A percentile compares a stretch with the other conserved stretches of the same genome.
phyloP scores from a whole-genome alignment of 2,329 filamentous ascomycete species.

The Nothophoma quercina region DNA sequence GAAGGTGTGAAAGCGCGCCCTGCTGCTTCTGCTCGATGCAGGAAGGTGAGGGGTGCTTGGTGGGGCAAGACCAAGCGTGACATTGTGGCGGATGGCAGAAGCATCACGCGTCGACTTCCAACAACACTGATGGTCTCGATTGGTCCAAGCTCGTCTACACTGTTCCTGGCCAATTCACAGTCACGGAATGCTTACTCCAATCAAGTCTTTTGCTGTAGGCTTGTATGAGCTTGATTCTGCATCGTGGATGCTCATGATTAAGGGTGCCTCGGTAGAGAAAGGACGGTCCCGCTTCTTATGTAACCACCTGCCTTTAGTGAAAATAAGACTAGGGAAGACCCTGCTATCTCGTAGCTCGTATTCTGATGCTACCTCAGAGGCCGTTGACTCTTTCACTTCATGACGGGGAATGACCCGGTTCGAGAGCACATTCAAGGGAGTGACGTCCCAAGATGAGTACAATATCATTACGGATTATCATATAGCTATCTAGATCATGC shows the following conservation, averaged over 20 bases:
- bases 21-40: slow-evolving; percentile 22
- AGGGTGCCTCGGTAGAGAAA: slow-evolving; percentile 14
- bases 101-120: slow-evolving; percentile 6
- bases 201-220: slow-evolving; percentile 11
- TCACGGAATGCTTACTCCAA: not conserved
- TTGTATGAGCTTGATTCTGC: slow-evolving; percentile 11
- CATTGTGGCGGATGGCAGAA: slow-evolving; percentile 17
- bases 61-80: slow-evolving; percentile 15
- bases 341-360: slow-evolving; percentile 1
- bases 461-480: slow-evolving; percentile 6
- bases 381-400: too few relatives aligned
- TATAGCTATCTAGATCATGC: not conserved
- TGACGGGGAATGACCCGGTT: too few relatives aligned
- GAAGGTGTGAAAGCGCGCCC: slow-evolving; percentile 35
- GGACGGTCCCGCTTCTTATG: slow-evolving; percentile 17
- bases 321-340: slow-evolving; percentile 14
- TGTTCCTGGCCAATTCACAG: not conserved
- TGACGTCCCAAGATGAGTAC: not conserved
- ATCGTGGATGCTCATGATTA: not conserved
- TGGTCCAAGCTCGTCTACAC: slow-evolving; percentile 16
- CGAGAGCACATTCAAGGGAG: too few relatives aligned
- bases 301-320: slow-evolving; percentile 4
- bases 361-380: not conserved
- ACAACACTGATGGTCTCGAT: slow-evolving; percentile 4
- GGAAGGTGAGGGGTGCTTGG: slow-evolving; percentile 22